These are phyloP conservation scores for Colletotrichum sp. DNA, from an alignment of 2,329 filamentous ascomycete genomes.

Conservation along the genomic window DNA sequence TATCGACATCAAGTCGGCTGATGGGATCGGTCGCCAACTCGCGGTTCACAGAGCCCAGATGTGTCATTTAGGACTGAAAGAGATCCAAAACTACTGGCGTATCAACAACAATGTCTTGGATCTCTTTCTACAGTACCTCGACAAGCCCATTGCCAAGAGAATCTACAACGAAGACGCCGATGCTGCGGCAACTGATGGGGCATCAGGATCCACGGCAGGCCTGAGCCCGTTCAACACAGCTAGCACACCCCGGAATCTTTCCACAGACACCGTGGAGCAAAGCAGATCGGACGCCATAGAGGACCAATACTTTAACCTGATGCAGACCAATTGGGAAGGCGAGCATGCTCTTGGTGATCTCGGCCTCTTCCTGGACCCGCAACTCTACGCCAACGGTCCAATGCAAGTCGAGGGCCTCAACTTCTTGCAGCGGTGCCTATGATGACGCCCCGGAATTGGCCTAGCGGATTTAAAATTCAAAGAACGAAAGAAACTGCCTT, in stretches of 20 bases:
- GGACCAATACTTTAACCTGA: slow-evolving; percentile 39
- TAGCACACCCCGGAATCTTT: not conserved
- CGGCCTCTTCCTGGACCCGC: slow-evolving; percentile 35
- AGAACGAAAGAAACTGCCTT: not conserved
- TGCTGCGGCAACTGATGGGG: not conserved
- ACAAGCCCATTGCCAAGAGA: slow-evolving; percentile 40
- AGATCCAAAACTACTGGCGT: slow-evolving; percentile 44
- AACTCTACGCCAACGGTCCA: slow-evolving; percentile 26
- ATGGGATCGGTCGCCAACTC: slow-evolving; percentile 35
- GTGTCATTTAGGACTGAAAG: slow-evolving; percentile 40
- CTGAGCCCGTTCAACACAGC: not conserved
- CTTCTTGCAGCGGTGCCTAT: slow-evolving; percentile 32
- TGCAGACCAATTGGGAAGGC: slow-evolving; percentile 38
- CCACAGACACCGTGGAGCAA: not conserved
- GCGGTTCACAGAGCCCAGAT: slow-evolving; percentile 41
- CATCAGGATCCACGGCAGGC: not conserved
- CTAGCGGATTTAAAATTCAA: not conserved
- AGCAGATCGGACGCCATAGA: slow-evolving; percentile 32
- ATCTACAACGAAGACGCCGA: slow-evolving; percentile 26
- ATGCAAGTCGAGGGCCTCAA: slow-evolving; percentile 32
- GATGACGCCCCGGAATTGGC: not conserved
- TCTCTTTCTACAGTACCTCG: slow-evolving; percentile 40
- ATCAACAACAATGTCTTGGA: slow-evolving; percentile 44
- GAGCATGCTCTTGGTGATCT: slow-evolving; percentile 38
- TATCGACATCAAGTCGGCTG: slow-evolving; percentile 37